Percentiles rank a stretch among this genome's conserved stretches.
Conservation (phyloP, 495 filamentous ascomycete species). For the Annulohypoxylon stygium region DNA sequence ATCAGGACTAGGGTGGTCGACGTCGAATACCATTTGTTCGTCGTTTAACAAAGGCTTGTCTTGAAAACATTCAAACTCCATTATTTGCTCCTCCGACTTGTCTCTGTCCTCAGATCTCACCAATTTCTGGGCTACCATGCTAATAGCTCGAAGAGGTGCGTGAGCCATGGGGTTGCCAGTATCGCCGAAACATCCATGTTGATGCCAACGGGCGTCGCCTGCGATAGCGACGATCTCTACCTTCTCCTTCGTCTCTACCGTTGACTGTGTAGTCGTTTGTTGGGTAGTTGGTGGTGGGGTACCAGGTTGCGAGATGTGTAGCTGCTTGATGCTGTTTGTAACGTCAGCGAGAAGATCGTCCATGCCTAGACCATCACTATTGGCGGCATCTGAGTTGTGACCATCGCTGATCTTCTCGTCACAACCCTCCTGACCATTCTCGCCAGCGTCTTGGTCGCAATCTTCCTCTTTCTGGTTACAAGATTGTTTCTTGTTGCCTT, state of each 20-base stretch:
- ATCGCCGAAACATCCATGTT: slow-evolving; percentile 58
- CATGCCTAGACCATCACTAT: slow-evolving; percentile 17
- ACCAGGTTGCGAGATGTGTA: slow-evolving; percentile 11
- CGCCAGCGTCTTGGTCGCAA: not conserved
- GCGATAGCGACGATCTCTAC: slow-evolving; percentile 75
- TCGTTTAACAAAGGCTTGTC: slow-evolving; percentile 57
- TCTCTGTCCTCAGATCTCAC: slow-evolving; percentile 60
- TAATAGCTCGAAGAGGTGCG: slow-evolving; percentile 86
- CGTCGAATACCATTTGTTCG: slow-evolving; percentile 58
- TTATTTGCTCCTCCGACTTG: slow-evolving; percentile 42
- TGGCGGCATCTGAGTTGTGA: slow-evolving; percentile 25
- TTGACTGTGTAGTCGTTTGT: slow-evolving; percentile 31
- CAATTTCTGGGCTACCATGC: slow-evolving; percentile 82
- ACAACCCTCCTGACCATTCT: not conserved
- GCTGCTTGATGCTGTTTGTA: slow-evolving; percentile 17
- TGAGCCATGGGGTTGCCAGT: slow-evolving; percentile 83
- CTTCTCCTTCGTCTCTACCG: slow-evolving; percentile 47
- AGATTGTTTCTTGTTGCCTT: slow-evolving; percentile 18
- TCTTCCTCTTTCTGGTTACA: not conserved
- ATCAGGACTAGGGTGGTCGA: slow-evolving; percentile 64
- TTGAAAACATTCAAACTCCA: slow-evolving; percentile 64
- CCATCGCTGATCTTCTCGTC: slow-evolving; percentile 5
- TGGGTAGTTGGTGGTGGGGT: too few relatives aligned
- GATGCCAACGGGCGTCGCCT: slow-evolving; percentile 79
- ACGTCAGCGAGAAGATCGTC: not conserved